These are phyloP conservation scores for Tulasnella sp. DNA, from an alignment of 768 basidiomycete species.

Conservation along the genomic window DNA sequence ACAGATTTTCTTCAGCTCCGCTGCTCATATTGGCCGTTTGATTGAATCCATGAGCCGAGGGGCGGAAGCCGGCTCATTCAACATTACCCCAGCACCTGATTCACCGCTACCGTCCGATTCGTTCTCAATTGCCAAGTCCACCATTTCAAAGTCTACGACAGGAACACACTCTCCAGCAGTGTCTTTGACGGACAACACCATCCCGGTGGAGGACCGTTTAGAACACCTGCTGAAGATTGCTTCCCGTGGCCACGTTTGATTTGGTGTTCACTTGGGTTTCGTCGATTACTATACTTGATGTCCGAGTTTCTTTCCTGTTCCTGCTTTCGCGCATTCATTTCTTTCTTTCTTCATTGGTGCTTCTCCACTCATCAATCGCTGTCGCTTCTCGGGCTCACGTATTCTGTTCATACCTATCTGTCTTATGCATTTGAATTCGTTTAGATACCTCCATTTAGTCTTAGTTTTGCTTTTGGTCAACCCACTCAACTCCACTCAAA, in stretches of 20 bases:
- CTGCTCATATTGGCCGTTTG: conserved; percentile 67
- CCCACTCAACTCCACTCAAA: no score
- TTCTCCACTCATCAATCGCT: background rate
- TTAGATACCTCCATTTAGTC: no score
- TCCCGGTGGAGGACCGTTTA: conserved; percentile 64
- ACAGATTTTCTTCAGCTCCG: conserved; percentile 62
- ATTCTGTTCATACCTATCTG: background rate
- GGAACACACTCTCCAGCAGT: background rate
- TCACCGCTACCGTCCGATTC: background rate
- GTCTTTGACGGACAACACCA: conserved; percentile 37
- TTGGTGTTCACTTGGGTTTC: conserved; percentile 19
- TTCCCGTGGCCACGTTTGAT: conserved; percentile 19
- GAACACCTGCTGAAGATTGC: conserved; percentile 42
- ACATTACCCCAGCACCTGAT: conserved; percentile 41
- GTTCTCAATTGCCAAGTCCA: conserved; percentile 3
- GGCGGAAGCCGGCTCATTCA: conserved; percentile 74
- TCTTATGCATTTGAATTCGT: no score
- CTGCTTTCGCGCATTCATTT: background rate
- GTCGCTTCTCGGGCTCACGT: background rate
- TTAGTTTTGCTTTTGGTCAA: no score
- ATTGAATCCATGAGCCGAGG: conserved; percentile 74
- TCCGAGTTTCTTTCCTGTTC: background rate
- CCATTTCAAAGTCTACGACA: background rate
- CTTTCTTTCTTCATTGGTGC: background rate
- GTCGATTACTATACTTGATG: conserved; percentile 18